A percentile compares a stretch with the other conserved stretches of the same genome.
phyloP scores from a whole-genome alignment of 2,329 filamentous ascomycete genomes.

The Monosporascus sp. region DNA sequence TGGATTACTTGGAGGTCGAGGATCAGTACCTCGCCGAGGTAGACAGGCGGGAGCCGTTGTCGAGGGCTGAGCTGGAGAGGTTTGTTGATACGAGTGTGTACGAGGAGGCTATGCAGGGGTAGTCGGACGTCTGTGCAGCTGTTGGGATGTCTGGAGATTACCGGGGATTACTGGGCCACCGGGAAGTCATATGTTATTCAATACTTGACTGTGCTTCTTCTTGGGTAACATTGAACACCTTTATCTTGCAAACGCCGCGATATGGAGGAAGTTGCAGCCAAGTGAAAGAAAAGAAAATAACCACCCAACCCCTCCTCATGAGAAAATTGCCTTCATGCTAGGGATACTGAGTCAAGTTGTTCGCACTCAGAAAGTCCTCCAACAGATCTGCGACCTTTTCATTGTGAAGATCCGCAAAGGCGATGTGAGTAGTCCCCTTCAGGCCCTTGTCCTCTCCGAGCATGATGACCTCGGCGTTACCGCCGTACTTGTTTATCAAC shows the following conservation, averaged over 20 bases:
- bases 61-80: slow-evolving; percentile 13
- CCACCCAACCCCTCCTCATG: too few relatives aligned
- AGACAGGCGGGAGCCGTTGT: slow-evolving; percentile 7
- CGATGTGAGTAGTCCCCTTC: slow-evolving; percentile 22
- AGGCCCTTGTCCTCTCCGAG: slow-evolving; percentile 20
- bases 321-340: too few relatives aligned
- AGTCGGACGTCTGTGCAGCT: too few relatives aligned
- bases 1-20: slow-evolving; percentile 23
- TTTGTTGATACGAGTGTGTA: slow-evolving; percentile 18
- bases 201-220: too few relatives aligned
- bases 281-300: too few relatives aligned
- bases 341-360: background rate
- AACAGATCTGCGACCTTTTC: slow-evolving; percentile 21
- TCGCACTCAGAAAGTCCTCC: slow-evolving; percentile 15
- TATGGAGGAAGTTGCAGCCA: too few relatives aligned
- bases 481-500: slow-evolving; percentile 25
- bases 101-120: slow-evolving; percentile 8
- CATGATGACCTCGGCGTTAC: slow-evolving; percentile 20
- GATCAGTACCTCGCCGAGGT: slow-evolving; percentile 19
- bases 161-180: too few relatives aligned
- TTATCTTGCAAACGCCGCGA: too few relatives aligned
- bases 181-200: too few relatives aligned
- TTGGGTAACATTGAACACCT: too few relatives aligned
- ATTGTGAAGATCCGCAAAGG: slow-evolving; percentile 26
- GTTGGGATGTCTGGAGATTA: too few relatives aligned